Evolutionary conservation across 2,329 filamentous ascomycete species (phyloP).

Genomic region (Rhynchosporium secalis): DNA sequence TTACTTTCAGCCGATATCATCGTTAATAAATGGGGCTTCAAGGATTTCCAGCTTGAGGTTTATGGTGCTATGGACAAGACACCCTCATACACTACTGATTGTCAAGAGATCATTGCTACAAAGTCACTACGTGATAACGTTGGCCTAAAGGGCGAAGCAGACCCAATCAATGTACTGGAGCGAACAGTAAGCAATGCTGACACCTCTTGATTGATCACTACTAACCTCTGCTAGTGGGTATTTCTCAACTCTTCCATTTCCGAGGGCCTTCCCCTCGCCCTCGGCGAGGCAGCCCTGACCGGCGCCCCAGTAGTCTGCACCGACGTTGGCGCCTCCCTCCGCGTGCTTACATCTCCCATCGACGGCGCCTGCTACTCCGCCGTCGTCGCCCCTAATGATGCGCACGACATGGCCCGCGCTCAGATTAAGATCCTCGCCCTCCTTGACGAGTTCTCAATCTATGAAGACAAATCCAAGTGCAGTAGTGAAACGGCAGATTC

Average conservation of each 20-base stretch:
- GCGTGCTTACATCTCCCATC: slow-evolving; percentile 54
- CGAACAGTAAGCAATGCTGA: slow-evolving; percentile 11
- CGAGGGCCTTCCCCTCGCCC: slow-evolving; percentile 55
- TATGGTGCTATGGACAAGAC: slow-evolving; percentile 64
- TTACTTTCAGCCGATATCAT: slow-evolving; percentile 64
- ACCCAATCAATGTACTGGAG: slow-evolving; percentile 44
- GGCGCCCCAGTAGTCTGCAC: slow-evolving; percentile 58
- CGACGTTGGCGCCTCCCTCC: slow-evolving; percentile 55
- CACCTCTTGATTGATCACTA: neutral
- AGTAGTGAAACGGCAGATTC: slow-evolving; percentile 7
- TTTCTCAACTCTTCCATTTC: slow-evolving; percentile 53
- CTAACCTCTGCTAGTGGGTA: slow-evolving; percentile 15
- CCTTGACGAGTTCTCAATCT: slow-evolving; percentile 60
- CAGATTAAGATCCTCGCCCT: slow-evolving; percentile 63
- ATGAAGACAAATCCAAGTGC: slow-evolving; percentile 44
- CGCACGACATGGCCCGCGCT: slow-evolving; percentile 57
- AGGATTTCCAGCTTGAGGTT: slow-evolving; percentile 61
- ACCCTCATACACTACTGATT: slow-evolving; percentile 60
- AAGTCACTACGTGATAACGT: slow-evolving; percentile 35
- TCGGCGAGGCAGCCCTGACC: slow-evolving; percentile 56
- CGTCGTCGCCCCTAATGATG: slow-evolving; percentile 64
- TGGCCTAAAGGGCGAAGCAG: slow-evolving; percentile 44
- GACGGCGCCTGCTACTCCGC: slow-evolving; percentile 54
- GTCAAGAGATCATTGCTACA: slow-evolving; percentile 45
- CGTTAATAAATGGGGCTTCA: slow-evolving; percentile 65